Base-by-base conservation (phyloP, 768 basidiomycete genomes). In the Clitopilus hobsonii region DNA sequence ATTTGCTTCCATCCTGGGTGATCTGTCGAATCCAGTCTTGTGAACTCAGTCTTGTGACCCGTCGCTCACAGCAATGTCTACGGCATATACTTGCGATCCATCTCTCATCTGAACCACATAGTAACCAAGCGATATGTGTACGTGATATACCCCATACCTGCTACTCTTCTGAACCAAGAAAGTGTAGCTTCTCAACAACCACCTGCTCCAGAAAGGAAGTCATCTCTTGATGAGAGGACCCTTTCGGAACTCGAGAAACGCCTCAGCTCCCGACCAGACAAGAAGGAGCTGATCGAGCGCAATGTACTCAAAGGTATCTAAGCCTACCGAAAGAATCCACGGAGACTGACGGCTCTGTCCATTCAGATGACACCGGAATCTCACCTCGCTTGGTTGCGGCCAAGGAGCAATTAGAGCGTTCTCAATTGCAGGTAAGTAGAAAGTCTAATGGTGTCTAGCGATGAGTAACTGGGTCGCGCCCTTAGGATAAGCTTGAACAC, bases 361-460 rank as follows among this genome's bases (percentile, higher is more conserved):
- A 69, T 61, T 7, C 59, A 89, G 86, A 85, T 56, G 82, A 84
- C 61, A 83, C 77, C 49, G 72, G 71, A 26, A 76, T 88, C 51
- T 77, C 85, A 18, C 82, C 86, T 8, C 74, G 81, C 5, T 67
- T 85, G 50, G 75, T 83, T 56, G 87, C 84, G 20, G 79, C 82
- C 32, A 78, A 75, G 64, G 82, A 82, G 55, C 77, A 78, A 53
- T 65, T 89, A 51, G 75, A 84, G 64, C 71, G 81, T 51, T 81
- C 84, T 22, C 85, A 83, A 67, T 77, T 86, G 36, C 79, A 85
- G n/a, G n/a, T n/a, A n/a, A n/a, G n/a, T n/a, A n/a, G n/a, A n/a
- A n/a, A n/a, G n/a, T n/a, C n/a, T n/a, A n/a, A n/a, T n/a, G n/a
- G n/a, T n/a, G n/a, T n/a, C n/a, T n/a, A n/a, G n/a, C 14, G 48